phyloP scores from a whole-genome alignment of 768 basidiomycete species.

The Gautieria morchelliformis region DNA sequence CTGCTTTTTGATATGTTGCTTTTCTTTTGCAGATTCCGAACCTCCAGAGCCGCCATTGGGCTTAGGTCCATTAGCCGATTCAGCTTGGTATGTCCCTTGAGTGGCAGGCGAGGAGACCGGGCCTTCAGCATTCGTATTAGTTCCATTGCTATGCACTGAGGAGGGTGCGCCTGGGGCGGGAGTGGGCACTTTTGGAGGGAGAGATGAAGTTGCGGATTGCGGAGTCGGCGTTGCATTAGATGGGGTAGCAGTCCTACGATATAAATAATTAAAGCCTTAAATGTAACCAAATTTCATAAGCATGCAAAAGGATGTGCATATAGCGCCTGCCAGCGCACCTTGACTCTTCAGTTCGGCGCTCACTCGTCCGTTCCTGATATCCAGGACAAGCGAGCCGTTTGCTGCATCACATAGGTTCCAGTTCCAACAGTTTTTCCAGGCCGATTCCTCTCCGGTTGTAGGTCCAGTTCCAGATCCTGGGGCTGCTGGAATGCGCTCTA shows the following conservation, averaged over 20 bases:
- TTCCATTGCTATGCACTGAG: conserved; percentile 18
- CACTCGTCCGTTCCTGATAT: conserved; percentile 85
- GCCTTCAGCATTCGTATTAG: conserved; percentile 27
- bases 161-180: conserved; percentile 24
- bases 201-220: conserved; percentile 41
- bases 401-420: conserved; percentile 98
- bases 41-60: conserved; percentile 27
- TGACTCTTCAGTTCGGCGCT: conserved; percentile 89
- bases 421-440: conserved; percentile 99
- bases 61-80: conserved; percentile 15
- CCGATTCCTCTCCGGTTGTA: conserved; percentile 68
- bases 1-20: conserved; percentile 42
- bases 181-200: conserved; percentile 29
- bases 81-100: conserved; percentile 9
- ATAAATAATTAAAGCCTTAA: conserved; percentile 91
- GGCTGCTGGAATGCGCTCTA: conserved; percentile 59
- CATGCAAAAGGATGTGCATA: not conserved
- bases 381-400: conserved; percentile 79
- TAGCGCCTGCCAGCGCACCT: conserved; percentile 37
- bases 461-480: conserved; percentile 27
- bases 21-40: conserved; percentile 17
- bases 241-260: conserved; percentile 61
- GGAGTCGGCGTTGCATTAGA: conserved; percentile 48
- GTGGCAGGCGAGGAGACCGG: conserved; percentile 26
- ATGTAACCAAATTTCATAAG: not conserved